A percentile compares a stretch with the other conserved stretches of the same genome.
These are phyloP conservation scores for Dothiorella sarmentorum DNA, from an alignment of 2,329 filamentous ascomycete species.

Conservation along the genomic window DNA sequence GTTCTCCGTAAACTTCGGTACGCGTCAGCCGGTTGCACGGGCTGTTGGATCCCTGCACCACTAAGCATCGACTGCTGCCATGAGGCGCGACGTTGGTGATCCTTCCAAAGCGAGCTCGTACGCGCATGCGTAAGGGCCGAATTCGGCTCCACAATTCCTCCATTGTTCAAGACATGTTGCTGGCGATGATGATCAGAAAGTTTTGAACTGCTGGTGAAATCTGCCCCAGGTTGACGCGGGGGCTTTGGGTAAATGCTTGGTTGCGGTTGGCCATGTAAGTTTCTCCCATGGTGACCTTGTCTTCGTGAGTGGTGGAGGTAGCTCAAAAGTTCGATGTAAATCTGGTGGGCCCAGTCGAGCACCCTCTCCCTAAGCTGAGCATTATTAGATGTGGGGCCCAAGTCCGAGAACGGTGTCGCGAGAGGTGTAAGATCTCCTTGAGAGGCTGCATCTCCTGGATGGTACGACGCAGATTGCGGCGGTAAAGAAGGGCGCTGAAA, in stretches of 20 bases:
- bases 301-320: conserved; percentile 47
- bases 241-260: conserved; percentile 61
- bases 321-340: conserved; percentile 48
- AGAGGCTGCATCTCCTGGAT: neutral
- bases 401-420: conserved; percentile 32
- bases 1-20: conserved; percentile 1
- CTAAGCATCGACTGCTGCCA: conserved; percentile 13
- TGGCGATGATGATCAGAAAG: neutral
- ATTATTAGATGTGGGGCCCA: conserved; percentile 41
- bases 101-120: conserved; percentile 3
- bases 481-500: conserved; percentile 8
- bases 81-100: conserved; percentile 9
- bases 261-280: conserved; percentile 44
- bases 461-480: conserved; percentile 5
- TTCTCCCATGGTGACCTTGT: neutral
- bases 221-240: conserved; percentile 54
- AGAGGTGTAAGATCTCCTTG: neutral
- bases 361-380: conserved; percentile 43
- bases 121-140: conserved; percentile 1
- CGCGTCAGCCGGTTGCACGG: neutral
- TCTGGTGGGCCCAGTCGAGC: conserved; percentile 46
- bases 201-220: conserved; percentile 37
- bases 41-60: neutral
- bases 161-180: neutral
- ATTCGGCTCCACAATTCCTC: neutral